Evolutionary conservation across 2,329 filamentous ascomycete genomes (phyloP).

Genomic region (Bimuria novae-zelandiae): DNA sequence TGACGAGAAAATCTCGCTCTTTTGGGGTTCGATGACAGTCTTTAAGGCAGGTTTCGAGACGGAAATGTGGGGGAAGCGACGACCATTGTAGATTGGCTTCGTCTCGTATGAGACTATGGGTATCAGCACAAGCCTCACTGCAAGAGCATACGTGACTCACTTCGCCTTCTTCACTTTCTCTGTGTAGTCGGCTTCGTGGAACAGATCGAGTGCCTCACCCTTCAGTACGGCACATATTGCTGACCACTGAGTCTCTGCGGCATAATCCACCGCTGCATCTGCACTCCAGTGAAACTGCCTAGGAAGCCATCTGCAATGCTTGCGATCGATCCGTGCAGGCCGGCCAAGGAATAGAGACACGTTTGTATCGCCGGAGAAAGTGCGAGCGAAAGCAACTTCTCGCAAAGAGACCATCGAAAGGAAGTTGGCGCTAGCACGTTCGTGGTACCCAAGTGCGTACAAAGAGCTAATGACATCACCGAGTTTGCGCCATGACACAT

Average conservation of each 20-base stretch:
- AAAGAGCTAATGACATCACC: constrained; percentile 54
- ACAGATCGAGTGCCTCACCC: constrained; percentile 16
- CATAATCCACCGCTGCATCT: constrained; percentile 6
- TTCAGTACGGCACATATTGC: constrained; percentile 12
- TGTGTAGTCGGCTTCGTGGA: constrained; percentile 5
- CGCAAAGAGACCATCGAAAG: constrained; percentile 50
- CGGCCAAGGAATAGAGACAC: constrained; percentile 57
- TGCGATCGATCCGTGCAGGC: constrained; percentile 44
- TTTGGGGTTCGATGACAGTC: constrained; percentile 19
- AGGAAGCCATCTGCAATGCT: constrained; percentile 2
- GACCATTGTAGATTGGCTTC: constrained; percentile 1
- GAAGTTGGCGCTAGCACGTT: constrained; percentile 40
- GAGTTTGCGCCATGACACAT: constrained; percentile 53
- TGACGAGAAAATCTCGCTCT: constrained; percentile 40
- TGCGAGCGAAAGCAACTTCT: constrained; percentile 47
- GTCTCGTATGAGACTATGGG: background rate
- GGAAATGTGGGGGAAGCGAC: constrained; percentile 4
- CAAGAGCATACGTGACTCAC: background rate
- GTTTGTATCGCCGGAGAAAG: constrained; percentile 55
- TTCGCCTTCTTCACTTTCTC: constrained; percentile 4
- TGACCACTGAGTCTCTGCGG: constrained; percentile 13
- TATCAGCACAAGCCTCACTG: background rate
- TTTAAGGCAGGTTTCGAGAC: constrained; percentile 12
- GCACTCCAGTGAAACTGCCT: constrained; percentile 4
- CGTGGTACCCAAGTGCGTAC: constrained; percentile 55